phyloP scores from a whole-genome alignment of 441 rosid species.

The Syzygium malaccense region DNA sequence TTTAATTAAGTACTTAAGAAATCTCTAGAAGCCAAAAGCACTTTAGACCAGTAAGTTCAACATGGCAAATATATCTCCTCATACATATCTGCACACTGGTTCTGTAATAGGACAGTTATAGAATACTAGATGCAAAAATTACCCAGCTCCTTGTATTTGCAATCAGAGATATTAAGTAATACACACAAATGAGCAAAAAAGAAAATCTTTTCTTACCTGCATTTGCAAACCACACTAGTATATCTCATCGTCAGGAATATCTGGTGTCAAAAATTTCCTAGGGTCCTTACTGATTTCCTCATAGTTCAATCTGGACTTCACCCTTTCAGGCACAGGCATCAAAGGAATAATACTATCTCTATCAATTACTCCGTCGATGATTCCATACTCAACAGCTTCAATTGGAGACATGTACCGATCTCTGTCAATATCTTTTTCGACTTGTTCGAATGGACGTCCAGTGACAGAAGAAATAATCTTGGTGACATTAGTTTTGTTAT shows the following conservation, averaged over 20 bases:
- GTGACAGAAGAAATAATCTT: conserved; percentile 63
- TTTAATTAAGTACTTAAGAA: background rate
- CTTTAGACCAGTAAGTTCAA: background rate
- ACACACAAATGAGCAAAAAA: background rate
- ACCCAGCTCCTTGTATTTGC: background rate
- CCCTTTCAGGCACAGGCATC: conserved; percentile 68
- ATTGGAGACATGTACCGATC: conserved; percentile 91
- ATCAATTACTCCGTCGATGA: conserved; percentile 91
- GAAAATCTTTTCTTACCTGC: conserved; percentile 15
- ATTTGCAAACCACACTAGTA: conserved; percentile 23
- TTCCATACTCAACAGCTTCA: conserved; percentile 88
- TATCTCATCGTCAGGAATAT: conserved; percentile 87
- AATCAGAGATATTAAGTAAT: background rate
- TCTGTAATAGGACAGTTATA: background rate
- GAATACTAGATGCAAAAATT: background rate
- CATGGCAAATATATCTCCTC: background rate
- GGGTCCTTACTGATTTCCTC: conserved; percentile 61
- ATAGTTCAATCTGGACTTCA: conserved; percentile 49
- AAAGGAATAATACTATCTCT: conserved; percentile 78
- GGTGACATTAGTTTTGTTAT: conserved; percentile 57
- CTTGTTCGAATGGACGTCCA: conserved; percentile 65
- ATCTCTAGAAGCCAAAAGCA: background rate
- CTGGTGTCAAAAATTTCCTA: conserved; percentile 74
- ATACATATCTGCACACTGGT: background rate
- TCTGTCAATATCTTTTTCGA: conserved; percentile 65